Evolutionary conservation across 2,329 filamentous ascomycete genomes (phyloP), one percentile per base, ranked within the genome.

Genomic region (Phaeosphaeria sp.): DNA sequence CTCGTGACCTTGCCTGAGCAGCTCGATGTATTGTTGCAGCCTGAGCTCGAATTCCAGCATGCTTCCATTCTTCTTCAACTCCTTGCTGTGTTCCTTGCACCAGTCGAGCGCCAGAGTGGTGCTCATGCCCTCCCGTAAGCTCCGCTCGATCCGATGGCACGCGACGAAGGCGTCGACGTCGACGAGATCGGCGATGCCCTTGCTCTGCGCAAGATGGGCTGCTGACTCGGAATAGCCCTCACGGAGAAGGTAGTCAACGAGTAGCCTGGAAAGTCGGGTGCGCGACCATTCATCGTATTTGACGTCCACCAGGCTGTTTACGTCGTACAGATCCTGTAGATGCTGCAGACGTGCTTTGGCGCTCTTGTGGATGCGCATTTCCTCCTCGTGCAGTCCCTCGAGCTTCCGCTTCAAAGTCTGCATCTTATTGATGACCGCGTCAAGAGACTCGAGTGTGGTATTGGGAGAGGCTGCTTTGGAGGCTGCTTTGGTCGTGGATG

Each of bases 41-140:
- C 95, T 89, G 44, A 99, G 85, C 83, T 96, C 92, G 72, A 97
- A 96, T 77, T 99, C 95, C 17, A 99, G 85, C 65, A 90, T 91
- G 71, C 89, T 92, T 84, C 91, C 89, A 78, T 91, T 90, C 82
- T 95, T 96, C 72, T 93, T 91, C 58, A 99, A 80, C 62, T 93
- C 90, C 70, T 94, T 93, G 78, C 96, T 95, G 77, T 97, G 97
- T 71, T 98, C 94, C 17, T 84, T 87, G 75, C 95, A 97, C 95
- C 95, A 99, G 13, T 87, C 86, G 54, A 99, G 78, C 21, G 93
- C 93, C 68, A 96, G 91, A 36, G 84, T 83, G 4, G 94, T 90
- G 66, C 88, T 91, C 30, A 89, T 88, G 17, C 73, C 71, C 41
- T 84, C 83, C 44, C 86, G 80, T 59, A 99, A 79, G 60, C 89